These are phyloP conservation scores for Xanthoceras sorbifolium DNA, from an alignment of 345 rosid species.

Conservation along the genomic window DNA sequence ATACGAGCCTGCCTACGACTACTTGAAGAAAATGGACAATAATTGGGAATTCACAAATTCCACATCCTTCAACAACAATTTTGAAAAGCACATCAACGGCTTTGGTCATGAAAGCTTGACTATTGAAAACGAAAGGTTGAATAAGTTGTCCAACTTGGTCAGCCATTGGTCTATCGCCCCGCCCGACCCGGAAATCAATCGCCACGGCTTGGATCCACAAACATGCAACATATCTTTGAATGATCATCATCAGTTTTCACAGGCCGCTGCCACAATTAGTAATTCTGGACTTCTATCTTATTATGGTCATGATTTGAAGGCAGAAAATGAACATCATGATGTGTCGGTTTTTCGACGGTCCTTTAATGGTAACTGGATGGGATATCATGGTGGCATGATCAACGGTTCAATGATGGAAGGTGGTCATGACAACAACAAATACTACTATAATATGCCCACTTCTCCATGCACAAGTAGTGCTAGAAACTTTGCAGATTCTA, in stretches of 20 bases:
- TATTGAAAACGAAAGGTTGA: slow-evolving; percentile 38
- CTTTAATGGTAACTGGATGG: slow-evolving; percentile 13
- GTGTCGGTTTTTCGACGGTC: slow-evolving; percentile 17
- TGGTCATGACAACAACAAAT: slow-evolving; percentile 19
- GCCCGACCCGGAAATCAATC: slow-evolving; percentile 48
- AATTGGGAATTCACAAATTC: slow-evolving; percentile 46
- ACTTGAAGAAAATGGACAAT: slow-evolving; percentile 48
- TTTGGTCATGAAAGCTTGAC: slow-evolving; percentile 16
- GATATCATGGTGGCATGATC: slow-evolving; percentile 29
- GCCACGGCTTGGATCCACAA: slow-evolving; percentile 28
- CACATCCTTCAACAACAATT: slow-evolving; percentile 28
- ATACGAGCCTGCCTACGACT: slow-evolving; percentile 49
- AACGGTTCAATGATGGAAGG: slow-evolving; percentile 21
- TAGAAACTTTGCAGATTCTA: slow-evolving; percentile 29
- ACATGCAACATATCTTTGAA: slow-evolving; percentile 44
- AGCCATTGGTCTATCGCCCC: slow-evolving; percentile 78
- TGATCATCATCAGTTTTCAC: slow-evolving; percentile 20
- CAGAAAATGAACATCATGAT: slow-evolving; percentile 23
- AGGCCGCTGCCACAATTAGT: slow-evolving; percentile 17
- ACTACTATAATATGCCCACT: slow-evolving; percentile 27
- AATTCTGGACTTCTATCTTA: slow-evolving; percentile 27
- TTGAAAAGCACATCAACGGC: slow-evolving; percentile 36
- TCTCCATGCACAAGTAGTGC: slow-evolving; percentile 34
- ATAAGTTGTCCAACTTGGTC: slow-evolving; percentile 53
- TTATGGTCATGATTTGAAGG: slow-evolving; percentile 34